Evolutionary conservation across 306 rosid species (phyloP).

Genomic region (Fragaria ananassa): DNA sequence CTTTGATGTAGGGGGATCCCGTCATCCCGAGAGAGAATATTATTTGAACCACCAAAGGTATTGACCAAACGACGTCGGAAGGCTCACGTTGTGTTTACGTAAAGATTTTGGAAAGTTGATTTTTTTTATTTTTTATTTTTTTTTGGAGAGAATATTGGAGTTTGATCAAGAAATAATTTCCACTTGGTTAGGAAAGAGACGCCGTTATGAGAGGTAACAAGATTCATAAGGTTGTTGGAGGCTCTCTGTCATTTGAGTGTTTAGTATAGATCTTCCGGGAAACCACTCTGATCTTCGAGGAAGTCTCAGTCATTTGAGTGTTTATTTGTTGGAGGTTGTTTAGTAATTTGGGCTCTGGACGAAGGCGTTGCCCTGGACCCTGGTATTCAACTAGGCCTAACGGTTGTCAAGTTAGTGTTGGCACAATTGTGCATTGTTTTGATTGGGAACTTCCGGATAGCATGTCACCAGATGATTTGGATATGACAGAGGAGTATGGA

Average conservation of each 20-base stretch:
- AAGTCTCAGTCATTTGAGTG: too few relatives aligned
- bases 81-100: not conserved
- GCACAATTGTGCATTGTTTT: not conserved
- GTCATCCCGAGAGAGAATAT: slow-evolving; percentile 11
- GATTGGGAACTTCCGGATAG: not conserved
- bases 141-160: not conserved
- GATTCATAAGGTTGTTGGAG: too few relatives aligned
- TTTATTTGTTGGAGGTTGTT: too few relatives aligned
- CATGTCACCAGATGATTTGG: not conserved
- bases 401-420: not conserved
- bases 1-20: not conserved
- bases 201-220: too few relatives aligned
- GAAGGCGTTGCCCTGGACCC: slow-evolving; percentile 12
- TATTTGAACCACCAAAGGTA: not conserved
- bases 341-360: slow-evolving; percentile 2
- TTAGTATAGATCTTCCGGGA: too few relatives aligned
- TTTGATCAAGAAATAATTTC: not conserved
- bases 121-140: too few relatives aligned
- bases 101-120: not conserved
- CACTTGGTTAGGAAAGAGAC: too few relatives aligned
- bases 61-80: not conserved
- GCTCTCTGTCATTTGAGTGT: too few relatives aligned
- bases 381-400: not conserved
- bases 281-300: too few relatives aligned
- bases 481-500: not conserved